phyloP scores from a whole-genome alignment of 2,329 filamentous ascomycete genomes.

The Penicillium polonicum region DNA sequence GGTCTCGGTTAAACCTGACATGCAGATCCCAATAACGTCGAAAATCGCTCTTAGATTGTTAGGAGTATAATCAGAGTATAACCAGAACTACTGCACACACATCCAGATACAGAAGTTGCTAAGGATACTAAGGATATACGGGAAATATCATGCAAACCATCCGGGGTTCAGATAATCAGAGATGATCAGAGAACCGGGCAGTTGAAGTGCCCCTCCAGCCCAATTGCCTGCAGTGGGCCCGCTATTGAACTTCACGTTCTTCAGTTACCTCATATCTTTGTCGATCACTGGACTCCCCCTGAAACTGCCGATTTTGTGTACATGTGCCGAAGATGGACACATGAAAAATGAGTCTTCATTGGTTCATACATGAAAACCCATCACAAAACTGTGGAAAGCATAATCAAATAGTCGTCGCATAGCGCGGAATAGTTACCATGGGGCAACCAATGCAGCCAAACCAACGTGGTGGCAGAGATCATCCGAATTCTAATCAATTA shows the following conservation, averaged over 20 bases:
- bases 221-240: background rate
- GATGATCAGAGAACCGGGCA: background rate
- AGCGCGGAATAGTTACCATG: background rate
- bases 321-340: background rate
- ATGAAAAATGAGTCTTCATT: background rate
- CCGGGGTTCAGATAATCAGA: background rate
- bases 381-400: background rate
- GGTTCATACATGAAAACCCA: background rate
- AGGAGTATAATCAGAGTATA: background rate
- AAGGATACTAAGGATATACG: too few species aligned
- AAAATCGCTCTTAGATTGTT: background rate
- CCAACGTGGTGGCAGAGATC: background rate
- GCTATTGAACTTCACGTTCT: background rate
- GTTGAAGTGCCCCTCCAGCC: background rate
- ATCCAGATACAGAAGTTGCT: background rate
- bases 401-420: background rate
- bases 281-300: background rate
- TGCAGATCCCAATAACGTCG: conserved; percentile 4
- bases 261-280: background rate
- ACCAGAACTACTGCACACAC: background rate
- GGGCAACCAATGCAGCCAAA: background rate
- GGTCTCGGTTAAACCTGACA: background rate
- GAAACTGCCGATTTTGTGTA: background rate
- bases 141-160: background rate
- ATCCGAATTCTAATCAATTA: background rate